phyloP scores from a whole-genome alignment of 768 basidiomycete genomes.

The Neoboletus magnificus region DNA sequence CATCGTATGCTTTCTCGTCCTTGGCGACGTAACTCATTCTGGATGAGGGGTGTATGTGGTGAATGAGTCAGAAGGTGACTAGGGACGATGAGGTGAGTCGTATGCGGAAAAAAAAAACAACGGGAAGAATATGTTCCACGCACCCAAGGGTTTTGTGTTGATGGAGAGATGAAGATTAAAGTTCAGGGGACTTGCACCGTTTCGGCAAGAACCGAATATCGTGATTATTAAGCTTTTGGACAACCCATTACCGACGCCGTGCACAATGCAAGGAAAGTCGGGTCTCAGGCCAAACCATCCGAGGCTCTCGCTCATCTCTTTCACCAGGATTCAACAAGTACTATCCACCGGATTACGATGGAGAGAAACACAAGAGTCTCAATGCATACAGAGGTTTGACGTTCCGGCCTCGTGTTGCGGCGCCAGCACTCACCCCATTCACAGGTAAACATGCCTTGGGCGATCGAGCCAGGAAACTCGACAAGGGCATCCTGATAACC shows the following conservation, averaged over 20 bases:
- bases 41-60: constrained; percentile 11
- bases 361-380: constrained; percentile 65
- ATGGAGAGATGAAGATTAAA: constrained; percentile 32
- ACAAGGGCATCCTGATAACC: constrained; percentile 92
- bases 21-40: constrained; percentile 99
- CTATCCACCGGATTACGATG: constrained; percentile 75
- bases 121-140: neutral
- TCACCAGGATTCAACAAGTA: constrained; percentile 70
- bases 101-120: neutral
- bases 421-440: neutral
- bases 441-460: constrained; percentile 92
- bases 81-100: neutral
- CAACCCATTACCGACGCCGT: neutral
- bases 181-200: constrained; percentile 19
- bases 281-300: neutral
- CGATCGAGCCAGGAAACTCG: constrained; percentile 90
- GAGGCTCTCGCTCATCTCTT: constrained; percentile 4
- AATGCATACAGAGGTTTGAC: constrained; percentile 65
- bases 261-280: constrained; percentile 39
- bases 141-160: constrained; percentile 31
- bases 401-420: neutral
- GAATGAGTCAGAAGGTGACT: constrained; percentile 86
- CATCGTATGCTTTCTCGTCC: constrained; percentile 97
- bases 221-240: neutral
- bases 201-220: constrained; percentile 17